These are phyloP conservation scores for Stagonosporopsis chrysanthemi DNA, from an alignment of 2,329 filamentous ascomycete species.

Conservation along the genomic window DNA sequence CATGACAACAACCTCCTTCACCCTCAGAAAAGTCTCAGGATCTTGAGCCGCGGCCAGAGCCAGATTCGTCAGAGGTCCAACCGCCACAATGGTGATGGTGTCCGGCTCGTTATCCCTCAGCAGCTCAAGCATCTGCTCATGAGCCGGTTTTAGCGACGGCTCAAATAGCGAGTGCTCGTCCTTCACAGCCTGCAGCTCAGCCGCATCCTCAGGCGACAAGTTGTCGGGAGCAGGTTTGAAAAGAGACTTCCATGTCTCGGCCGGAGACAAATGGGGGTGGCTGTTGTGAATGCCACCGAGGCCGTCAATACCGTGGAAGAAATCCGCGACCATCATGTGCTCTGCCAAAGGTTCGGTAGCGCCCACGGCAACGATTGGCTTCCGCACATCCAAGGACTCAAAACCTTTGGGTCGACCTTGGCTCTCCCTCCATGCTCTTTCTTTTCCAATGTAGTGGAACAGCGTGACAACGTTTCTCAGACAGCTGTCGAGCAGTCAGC, in stretches of 20 bases:
- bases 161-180: conserved; percentile 66
- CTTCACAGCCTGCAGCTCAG: conserved; percentile 48
- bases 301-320: conserved; percentile 71
- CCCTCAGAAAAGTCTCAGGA: conserved; percentile 84
- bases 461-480: conserved; percentile 87
- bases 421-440: conserved; percentile 80
- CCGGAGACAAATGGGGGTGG: conserved; percentile 57
- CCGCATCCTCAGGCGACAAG: conserved; percentile 42
- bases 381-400: conserved; percentile 72
- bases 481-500: conserved; percentile 63
- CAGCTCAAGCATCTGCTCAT: conserved; percentile 88
- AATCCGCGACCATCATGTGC: conserved; percentile 71
- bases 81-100: conserved; percentile 86
- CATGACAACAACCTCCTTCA: conserved; percentile 95
- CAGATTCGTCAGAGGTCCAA: conserved; percentile 93
- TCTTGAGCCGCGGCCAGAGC: conserved; percentile 89
- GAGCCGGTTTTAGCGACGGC: conserved; percentile 74
- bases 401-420: conserved; percentile 75
- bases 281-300: conserved; percentile 58
- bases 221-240: conserved; percentile 49
- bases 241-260: conserved; percentile 57
- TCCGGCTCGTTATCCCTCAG: conserved; percentile 81
- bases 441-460: conserved; percentile 91
- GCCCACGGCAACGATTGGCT: conserved; percentile 86
- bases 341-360: conserved; percentile 86